Evolutionary conservation across 2,329 filamentous ascomycete genomes (phyloP).

Genomic region (Phialophora chinensis): DNA sequence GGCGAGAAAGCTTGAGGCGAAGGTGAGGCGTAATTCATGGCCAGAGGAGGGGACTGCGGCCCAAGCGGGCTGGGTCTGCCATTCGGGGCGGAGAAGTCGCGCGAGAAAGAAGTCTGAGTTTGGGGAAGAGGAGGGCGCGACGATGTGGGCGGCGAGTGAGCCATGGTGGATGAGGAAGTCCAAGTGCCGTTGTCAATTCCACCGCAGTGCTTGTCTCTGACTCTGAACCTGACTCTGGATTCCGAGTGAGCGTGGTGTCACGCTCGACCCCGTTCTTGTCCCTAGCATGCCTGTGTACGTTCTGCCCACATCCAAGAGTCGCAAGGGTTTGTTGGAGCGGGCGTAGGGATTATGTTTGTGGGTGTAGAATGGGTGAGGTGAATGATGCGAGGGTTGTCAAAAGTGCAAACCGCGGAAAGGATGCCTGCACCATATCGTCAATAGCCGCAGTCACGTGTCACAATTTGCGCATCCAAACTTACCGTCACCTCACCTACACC

Average conservation of each 20-base stretch:
- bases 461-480: background rate
- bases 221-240: conserved; percentile 23
- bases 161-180: conserved; percentile 27
- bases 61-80: conserved; percentile 36
- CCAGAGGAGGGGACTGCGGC: conserved; percentile 36
- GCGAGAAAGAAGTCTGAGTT: conserved; percentile 32
- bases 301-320: conserved; percentile 19
- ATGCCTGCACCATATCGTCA: conserved; percentile 21
- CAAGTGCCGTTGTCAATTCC: conserved; percentile 21
- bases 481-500: background rate
- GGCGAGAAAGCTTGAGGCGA: conserved; percentile 66
- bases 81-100: conserved; percentile 33
- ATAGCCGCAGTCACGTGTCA: conserved; percentile 25
- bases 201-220: conserved; percentile 24
- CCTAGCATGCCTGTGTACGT: conserved; percentile 35
- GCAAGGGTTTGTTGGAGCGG: conserved; percentile 10
- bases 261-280: conserved; percentile 32
- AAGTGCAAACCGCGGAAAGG: conserved; percentile 23
- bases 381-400: conserved; percentile 25
- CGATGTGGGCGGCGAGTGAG: conserved; percentile 34
- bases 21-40: conserved; percentile 61
- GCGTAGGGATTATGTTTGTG: conserved; percentile 16
- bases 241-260: conserved; percentile 34
- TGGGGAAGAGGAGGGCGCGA: conserved; percentile 36
- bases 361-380: conserved; percentile 17